Percentiles rank a stretch among this genome's conserved stretches.
phyloP scores from a whole-genome alignment of 768 basidiomycete species.

The Amanita inopinata region DNA sequence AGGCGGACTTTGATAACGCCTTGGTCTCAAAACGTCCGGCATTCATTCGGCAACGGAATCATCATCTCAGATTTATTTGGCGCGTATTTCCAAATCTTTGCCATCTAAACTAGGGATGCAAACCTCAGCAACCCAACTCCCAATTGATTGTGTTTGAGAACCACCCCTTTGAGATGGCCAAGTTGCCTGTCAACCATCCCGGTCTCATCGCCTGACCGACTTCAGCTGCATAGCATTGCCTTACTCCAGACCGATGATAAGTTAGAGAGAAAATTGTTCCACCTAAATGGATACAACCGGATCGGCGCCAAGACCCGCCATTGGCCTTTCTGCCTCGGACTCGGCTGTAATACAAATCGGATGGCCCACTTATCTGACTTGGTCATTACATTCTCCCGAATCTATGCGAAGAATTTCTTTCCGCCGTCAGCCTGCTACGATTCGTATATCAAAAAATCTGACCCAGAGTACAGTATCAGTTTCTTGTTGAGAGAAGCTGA shows the following conservation, averaged over 20 bases:
- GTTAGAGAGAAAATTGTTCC: no score
- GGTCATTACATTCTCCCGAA: no score
- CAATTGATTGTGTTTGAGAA: neutral
- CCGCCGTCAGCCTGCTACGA: no score
- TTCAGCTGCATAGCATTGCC: neutral
- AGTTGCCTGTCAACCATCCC: neutral
- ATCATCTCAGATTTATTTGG: no score
- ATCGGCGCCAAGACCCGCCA: neutral
- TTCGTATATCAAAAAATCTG: no score
- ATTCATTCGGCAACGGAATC: neutral
- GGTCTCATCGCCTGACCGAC: neutral
- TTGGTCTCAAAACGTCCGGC: neutral
- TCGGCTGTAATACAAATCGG: neutral
- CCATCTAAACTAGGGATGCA: no score
- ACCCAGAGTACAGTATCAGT: no score
- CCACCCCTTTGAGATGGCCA: neutral
- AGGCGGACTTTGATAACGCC: neutral
- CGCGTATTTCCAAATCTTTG: no score
- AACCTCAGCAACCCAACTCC: neutral
- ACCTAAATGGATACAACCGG: no score
- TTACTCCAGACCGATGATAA: neutral
- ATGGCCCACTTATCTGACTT: no score
- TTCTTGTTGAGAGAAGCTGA: no score
- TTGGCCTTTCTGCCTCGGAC: neutral
- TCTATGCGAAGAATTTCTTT: no score